These are phyloP conservation scores for Trapa bicornis DNA, from an alignment of 345 rosid genomes.

Conservation along the genomic window DNA sequence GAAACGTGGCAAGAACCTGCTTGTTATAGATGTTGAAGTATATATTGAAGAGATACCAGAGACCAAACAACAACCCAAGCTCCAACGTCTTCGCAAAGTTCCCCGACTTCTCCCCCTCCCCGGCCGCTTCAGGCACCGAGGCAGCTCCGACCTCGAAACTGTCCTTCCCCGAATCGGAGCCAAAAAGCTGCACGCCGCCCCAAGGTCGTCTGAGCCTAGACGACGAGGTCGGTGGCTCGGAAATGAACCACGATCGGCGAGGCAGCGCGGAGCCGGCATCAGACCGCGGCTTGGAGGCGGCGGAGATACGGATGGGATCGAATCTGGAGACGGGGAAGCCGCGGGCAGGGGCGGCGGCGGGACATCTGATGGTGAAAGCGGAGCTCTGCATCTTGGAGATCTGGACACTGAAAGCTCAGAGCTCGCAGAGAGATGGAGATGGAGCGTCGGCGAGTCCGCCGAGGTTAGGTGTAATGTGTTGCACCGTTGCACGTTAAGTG, in stretches of 20 bases:
- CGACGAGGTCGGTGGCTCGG: conserved; percentile 11
- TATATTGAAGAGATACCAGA: conserved; percentile 89
- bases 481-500: no score
- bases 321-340: neutral
- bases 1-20: conserved; percentile 39
- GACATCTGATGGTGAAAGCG: conserved; percentile 4
- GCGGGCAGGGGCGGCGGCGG: neutral
- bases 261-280: conserved; percentile 22
- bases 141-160: conserved; percentile 40
- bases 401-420: neutral
- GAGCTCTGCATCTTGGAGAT: conserved; percentile 12
- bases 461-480: no score
- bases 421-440: neutral
- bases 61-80: conserved; percentile 70
- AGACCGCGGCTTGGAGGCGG: neutral
- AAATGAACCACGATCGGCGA: conserved; percentile 51
- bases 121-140: conserved; percentile 52
- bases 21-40: conserved; percentile 99
- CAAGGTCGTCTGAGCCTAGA: conserved; percentile 46
- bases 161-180: conserved; percentile 14
- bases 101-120: conserved; percentile 30
- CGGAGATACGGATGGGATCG: neutral
- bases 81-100: conserved; percentile 31
- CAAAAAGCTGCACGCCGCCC: conserved; percentile 32
- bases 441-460: neutral